A percentile compares a stretch with the other conserved stretches of the same genome.
These are phyloP conservation scores for Plantago coronopus DNA, from an alignment of 305 asterid genomes.

Conservation along the genomic window DNA sequence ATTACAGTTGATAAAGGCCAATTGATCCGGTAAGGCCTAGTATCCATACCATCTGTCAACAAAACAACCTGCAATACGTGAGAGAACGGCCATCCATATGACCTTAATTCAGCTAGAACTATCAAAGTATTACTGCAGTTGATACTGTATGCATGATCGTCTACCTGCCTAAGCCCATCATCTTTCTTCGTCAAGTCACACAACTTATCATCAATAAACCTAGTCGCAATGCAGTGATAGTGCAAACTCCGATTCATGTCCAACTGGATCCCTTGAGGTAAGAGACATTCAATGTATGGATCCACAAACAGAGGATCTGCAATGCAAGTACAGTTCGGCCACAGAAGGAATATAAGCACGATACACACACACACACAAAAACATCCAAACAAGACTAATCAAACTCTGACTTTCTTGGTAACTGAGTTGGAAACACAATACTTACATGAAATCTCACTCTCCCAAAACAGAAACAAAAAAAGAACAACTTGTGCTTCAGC, in stretches of 20 bases:
- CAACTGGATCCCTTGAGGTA: constrained; percentile 34
- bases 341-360: neutral
- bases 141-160: neutral
- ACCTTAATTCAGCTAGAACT: constrained; percentile 11
- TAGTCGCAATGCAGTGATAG: constrained; percentile 71
- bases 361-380: too few species aligned
- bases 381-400: neutral
- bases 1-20: constrained; percentile 75
- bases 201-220: constrained; percentile 73
- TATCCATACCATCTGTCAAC: constrained; percentile 87
- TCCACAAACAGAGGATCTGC: constrained; percentile 77
- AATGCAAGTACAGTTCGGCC: neutral
- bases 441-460: too few species aligned
- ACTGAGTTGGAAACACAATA: too few species aligned
- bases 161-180: constrained; percentile 78
- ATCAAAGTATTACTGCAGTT: constrained; percentile 14
- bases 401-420: neutral
- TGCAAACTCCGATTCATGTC: constrained; percentile 35
- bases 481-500: too few species aligned
- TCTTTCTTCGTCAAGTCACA: constrained; percentile 32
- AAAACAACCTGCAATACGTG: constrained; percentile 61
- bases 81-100: constrained; percentile 27
- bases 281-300: constrained; percentile 73
- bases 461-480: too few species aligned
- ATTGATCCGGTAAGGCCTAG: constrained; percentile 76